Evolutionary conservation across 345 rosid genomes (phyloP).

Genomic region (Rhodamnia argentea): DNA sequence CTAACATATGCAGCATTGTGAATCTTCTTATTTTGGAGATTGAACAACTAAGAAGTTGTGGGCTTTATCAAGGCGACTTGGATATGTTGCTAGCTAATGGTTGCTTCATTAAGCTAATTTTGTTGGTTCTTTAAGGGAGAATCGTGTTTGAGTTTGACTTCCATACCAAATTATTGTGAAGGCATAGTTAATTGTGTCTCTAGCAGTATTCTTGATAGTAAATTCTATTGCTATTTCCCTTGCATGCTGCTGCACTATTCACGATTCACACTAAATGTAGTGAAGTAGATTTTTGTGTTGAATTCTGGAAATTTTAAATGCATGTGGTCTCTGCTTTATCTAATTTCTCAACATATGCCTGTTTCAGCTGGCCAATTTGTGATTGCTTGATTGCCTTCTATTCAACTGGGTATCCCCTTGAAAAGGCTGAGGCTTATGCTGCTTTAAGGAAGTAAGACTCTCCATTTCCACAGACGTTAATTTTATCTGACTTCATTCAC

Average conservation of each 20-base stretch:
- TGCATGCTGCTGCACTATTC: background rate
- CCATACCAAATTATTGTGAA: too few species aligned
- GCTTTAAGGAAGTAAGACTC: conserved; percentile 75
- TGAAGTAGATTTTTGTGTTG: background rate
- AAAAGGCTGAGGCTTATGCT: conserved; percentile 72
- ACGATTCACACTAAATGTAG: background rate
- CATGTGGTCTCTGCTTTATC: background rate
- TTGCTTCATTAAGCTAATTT: background rate
- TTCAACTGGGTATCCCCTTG: conserved; percentile 92
- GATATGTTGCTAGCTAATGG: background rate
- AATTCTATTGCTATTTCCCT: background rate
- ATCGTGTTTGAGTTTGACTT: background rate
- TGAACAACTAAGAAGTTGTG: background rate
- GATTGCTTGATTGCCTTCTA: conserved; percentile 96
- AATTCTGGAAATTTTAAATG: background rate
- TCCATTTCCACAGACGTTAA: background rate
- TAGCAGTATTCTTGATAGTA: background rate
- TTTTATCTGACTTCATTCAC: background rate
- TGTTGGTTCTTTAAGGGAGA: background rate
- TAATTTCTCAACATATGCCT: background rate
- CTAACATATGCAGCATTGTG: background rate
- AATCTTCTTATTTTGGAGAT: background rate
- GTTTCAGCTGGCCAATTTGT: conserved; percentile 91
- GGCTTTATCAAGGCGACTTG: background rate
- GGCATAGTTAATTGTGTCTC: background rate